Base-by-base conservation (phyloP, 2,329 filamentous ascomycete genomes). In the Incumbomyces delicatus region DNA sequence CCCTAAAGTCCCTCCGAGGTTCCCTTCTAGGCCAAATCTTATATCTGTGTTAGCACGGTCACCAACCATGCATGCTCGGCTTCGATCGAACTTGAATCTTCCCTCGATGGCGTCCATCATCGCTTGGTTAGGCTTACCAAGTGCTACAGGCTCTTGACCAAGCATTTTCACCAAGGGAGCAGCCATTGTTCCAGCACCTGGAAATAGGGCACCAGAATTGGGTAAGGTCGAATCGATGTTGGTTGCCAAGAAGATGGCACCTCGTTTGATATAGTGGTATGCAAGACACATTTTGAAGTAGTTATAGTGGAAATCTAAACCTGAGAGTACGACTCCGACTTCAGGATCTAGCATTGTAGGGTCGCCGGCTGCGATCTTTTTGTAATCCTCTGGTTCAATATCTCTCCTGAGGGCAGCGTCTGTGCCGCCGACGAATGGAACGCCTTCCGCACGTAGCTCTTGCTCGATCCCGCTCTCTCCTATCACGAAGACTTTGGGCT, bases 61-160 rank as follows among this genome's bases (percentile, higher is more conserved):
- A 6, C 92, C 92, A 36, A 98, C 78, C 92, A 98, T 98, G 67
- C 92, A 96, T 1, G 92, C 86, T 57, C 80, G 80, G 50, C 75
- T 78, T 32, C 89, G 78, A 63, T 96, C 82, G 45, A 98, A 83
- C 56, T 85, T 76, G 65, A 96, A 95, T 66, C 94, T 95, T 49
- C 90, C 90, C 71, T 96, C 90, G 48, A 98, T 85, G 2, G 92
- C 88, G 64, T 96, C 90, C 90, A 98, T 95, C 92, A 98, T 98
- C 3, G 90, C 90, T 70, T 95, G 88, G 63, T 87, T 95, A 2
- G 92, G 92, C 70, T 98, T 98, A 1, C 92, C 92, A 34, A 96
- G 70, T 2, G 86, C 81, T 29, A 87, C 67, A 1, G 92, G 90
- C 58, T 84, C 74, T 14, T 63, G 3, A 17, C 67, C 69, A 3